Evolutionary conservation across 192 early-diverging fungal species (phyloP).

Genomic region (Coemansia umbellata): DNA sequence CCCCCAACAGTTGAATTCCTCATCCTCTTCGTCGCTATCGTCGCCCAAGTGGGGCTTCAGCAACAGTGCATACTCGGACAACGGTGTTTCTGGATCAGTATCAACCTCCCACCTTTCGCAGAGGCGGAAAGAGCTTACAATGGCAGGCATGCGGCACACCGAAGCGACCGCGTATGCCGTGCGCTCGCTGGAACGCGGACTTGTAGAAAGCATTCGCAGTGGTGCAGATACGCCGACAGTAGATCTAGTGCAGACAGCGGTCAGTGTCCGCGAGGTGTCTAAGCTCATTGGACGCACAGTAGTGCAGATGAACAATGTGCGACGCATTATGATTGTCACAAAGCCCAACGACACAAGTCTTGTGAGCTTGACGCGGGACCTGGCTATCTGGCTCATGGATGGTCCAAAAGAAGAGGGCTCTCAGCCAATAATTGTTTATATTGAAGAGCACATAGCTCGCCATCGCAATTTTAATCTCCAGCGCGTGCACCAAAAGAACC

Average conservation of each 20-base stretch:
- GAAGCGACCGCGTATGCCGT: conserved; percentile 31
- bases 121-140: conserved; percentile 34
- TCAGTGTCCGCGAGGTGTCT: conserved; percentile 66
- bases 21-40: neutral
- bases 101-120: conserved; percentile 15
- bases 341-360: conserved; percentile 68
- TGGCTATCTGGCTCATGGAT: conserved; percentile 65
- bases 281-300: conserved; percentile 63
- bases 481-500: conserved; percentile 44
- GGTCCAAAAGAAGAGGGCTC: conserved; percentile 5
- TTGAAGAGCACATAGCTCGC: conserved; percentile 61
- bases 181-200: conserved; percentile 41
- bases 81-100: neutral
- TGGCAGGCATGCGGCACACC: conserved; percentile 26
- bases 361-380: conserved; percentile 62
- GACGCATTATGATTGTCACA: conserved; percentile 69
- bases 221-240: conserved; percentile 49
- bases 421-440: conserved; percentile 43
- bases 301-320: conserved; percentile 46
- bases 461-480: conserved; percentile 57
- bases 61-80: conserved; percentile 2
- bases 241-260: conserved; percentile 62
- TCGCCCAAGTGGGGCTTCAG: neutral
- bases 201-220: conserved; percentile 12
- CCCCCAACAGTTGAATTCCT: neutral